Evolutionary conservation across 2,329 filamentous ascomycete species (phyloP).

Genomic region (Ophiobolus disseminans): DNA sequence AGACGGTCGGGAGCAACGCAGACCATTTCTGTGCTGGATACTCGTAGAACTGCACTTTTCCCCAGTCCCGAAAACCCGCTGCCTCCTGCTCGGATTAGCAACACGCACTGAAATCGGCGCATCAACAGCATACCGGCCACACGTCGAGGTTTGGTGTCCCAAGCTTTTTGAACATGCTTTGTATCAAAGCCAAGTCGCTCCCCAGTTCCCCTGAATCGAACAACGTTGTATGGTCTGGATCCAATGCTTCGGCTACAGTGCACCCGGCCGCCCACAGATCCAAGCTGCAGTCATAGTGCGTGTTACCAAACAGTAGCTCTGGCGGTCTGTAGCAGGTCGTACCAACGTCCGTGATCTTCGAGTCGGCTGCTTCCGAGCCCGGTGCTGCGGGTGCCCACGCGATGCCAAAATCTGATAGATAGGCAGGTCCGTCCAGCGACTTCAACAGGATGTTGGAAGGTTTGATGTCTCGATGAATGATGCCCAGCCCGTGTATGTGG

Average conservation of each 20-base stretch:
- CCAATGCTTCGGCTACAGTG: conserved; percentile 78
- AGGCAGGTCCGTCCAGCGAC: conserved; percentile 72
- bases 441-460: conserved; percentile 84
- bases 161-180: conserved; percentile 89
- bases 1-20: conserved; percentile 69
- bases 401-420: conserved; percentile 90
- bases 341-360: conserved; percentile 90
- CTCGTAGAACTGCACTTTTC: conserved; percentile 78
- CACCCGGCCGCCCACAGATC: conserved; percentile 92
- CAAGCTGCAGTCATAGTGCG: conserved; percentile 71
- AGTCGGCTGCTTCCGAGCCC: conserved; percentile 66
- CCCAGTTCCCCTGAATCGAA: conserved; percentile 91
- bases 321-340: conserved; percentile 91
- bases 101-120: background rate
- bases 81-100: conserved; percentile 61
- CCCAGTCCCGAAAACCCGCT: conserved; percentile 78
- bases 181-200: conserved; percentile 87
- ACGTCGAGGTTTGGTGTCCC: conserved; percentile 81
- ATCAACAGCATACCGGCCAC: conserved; percentile 71
- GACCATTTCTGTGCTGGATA: conserved; percentile 75
- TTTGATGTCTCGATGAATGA: conserved; percentile 94
- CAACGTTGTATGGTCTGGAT: conserved; percentile 64
- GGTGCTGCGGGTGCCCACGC: conserved; percentile 73
- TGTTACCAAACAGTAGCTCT: conserved; percentile 86
- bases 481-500: conserved; percentile 74